These are phyloP conservation scores for Botrytis pseudocinerea DNA, from an alignment of 2,329 filamentous ascomycete genomes.

Conservation along the genomic window DNA sequence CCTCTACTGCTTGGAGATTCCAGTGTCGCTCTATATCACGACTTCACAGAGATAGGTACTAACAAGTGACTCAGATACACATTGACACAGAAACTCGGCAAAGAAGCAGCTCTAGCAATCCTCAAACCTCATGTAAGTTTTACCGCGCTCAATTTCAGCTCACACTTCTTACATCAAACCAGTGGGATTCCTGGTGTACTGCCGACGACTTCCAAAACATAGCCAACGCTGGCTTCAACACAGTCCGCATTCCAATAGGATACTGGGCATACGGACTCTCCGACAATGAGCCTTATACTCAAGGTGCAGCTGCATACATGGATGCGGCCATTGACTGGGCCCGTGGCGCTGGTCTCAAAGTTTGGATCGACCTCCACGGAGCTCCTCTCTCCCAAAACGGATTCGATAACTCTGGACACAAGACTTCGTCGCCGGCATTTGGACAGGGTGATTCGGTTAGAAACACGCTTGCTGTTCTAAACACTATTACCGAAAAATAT, in stretches of 20 bases:
- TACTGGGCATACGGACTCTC: slow-evolving; percentile 59
- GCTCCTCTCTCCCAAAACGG: slow-evolving; percentile 59
- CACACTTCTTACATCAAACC: slow-evolving; percentile 19
- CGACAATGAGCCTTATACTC: slow-evolving; percentile 51
- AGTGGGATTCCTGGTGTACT: slow-evolving; percentile 41
- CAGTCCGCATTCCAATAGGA: slow-evolving; percentile 59
- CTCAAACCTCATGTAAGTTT: slow-evolving; percentile 48
- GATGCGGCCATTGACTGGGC: slow-evolving; percentile 60
- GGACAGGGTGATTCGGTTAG: slow-evolving; percentile 49
- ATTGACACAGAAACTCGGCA: slow-evolving; percentile 48
- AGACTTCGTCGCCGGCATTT: slow-evolving; percentile 47
- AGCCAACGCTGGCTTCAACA: slow-evolving; percentile 56
- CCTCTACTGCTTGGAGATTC: background rate
- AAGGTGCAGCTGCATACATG: slow-evolving; percentile 53
- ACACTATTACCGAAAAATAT: slow-evolving; percentile 59
- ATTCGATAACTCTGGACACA: slow-evolving; percentile 62
- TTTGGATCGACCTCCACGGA: slow-evolving; percentile 61
- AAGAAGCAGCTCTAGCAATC: slow-evolving; percentile 50
- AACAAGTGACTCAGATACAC: slow-evolving; percentile 30
- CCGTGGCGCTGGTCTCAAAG: slow-evolving; percentile 51
- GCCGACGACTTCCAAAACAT: slow-evolving; percentile 57
- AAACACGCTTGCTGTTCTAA: slow-evolving; percentile 57
- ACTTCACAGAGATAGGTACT: background rate
- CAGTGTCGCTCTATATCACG: background rate
- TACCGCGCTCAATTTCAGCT: slow-evolving; percentile 31